phyloP scores from a whole-genome alignment of 805 yeast species.

The Sungouiella blattae region DNA sequence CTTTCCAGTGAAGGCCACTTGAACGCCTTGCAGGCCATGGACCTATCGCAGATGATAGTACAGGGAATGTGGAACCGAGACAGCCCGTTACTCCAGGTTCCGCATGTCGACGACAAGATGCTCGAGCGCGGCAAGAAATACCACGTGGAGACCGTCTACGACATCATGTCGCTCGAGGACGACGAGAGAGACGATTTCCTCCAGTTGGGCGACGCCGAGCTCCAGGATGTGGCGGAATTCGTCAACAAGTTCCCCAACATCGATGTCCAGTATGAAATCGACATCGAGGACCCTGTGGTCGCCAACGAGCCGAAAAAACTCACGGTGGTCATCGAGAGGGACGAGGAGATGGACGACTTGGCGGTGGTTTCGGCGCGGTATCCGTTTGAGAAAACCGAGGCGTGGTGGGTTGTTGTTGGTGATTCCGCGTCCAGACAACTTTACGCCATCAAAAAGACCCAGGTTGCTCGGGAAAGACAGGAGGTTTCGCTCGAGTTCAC shows the following conservation, averaged over 20 bases:
- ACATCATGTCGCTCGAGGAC: constrained; percentile 77
- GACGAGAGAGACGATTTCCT: constrained; percentile 64
- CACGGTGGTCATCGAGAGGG: constrained; percentile 53
- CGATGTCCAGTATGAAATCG: constrained; percentile 58
- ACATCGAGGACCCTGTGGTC: constrained; percentile 34
- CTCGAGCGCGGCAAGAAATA: constrained; percentile 51
- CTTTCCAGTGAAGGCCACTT: constrained; percentile 77
- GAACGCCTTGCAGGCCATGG: constrained; percentile 80
- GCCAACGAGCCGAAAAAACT: constrained; percentile 50
- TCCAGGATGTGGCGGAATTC: constrained; percentile 75
- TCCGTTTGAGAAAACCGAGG: constrained; percentile 60
- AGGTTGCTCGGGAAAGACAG: constrained; percentile 51
- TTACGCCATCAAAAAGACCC: constrained; percentile 67
- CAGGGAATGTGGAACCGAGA: constrained; percentile 87
- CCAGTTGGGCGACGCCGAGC: constrained; percentile 43
- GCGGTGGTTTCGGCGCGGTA: constrained; percentile 55
- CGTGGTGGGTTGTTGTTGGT: constrained; percentile 90
- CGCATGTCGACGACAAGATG: constrained; percentile 52
- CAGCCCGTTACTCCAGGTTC: constrained; percentile 76
- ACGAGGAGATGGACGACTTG: constrained; percentile 73
- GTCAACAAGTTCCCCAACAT: constrained; percentile 88
- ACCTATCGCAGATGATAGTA: constrained; percentile 79
- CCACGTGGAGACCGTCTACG: constrained; percentile 70
- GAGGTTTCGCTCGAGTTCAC: constrained; percentile 51
- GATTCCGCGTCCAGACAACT: constrained; percentile 56